Evolutionary conservation across 2,329 filamentous ascomycete genomes (phyloP).

Genomic region (Diaporthe citriasiana): DNA sequence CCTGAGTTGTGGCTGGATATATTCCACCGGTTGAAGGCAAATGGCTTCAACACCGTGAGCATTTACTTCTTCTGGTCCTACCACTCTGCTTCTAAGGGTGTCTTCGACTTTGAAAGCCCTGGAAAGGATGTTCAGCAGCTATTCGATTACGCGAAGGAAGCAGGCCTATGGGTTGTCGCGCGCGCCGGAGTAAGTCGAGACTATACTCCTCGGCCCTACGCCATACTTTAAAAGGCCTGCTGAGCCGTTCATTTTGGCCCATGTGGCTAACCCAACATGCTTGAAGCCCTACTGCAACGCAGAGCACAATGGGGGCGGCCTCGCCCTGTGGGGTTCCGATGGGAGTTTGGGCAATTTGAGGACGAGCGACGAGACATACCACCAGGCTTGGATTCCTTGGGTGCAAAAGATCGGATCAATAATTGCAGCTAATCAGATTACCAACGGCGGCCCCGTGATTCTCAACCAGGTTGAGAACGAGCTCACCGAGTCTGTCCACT

Average conservation of each 20-base stretch:
- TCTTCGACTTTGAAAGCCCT: slow-evolving; percentile 64
- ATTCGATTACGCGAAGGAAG: slow-evolving; percentile 64
- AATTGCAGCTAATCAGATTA: slow-evolving; percentile 66
- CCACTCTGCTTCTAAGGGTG: slow-evolving; percentile 58
- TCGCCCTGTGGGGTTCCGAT: slow-evolving; percentile 59
- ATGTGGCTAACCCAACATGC: neutral
- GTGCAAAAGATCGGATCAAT: slow-evolving; percentile 62
- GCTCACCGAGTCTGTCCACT: slow-evolving; percentile 59
- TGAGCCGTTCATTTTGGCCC: too few species aligned
- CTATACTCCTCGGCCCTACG: neutral
- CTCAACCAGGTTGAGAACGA: slow-evolving; percentile 69
- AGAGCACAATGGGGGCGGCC: slow-evolving; percentile 63
- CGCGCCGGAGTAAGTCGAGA: slow-evolving; percentile 54
- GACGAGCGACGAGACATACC: slow-evolving; percentile 59
- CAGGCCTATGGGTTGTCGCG: slow-evolving; percentile 65
- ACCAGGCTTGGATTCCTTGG: slow-evolving; percentile 62
- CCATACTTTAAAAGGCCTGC: neutral
- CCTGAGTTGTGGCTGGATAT: slow-evolving; percentile 68
- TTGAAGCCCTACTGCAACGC: slow-evolving; percentile 48
- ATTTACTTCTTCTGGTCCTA: slow-evolving; percentile 67
- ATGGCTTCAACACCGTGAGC: slow-evolving; percentile 65
- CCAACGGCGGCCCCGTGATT: slow-evolving; percentile 65
- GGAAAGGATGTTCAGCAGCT: slow-evolving; percentile 65
- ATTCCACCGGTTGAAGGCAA: slow-evolving; percentile 67
- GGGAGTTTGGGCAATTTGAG: slow-evolving; percentile 57